A percentile compares a stretch with the other conserved stretches of the same genome.
Evolutionary conservation across 2,329 filamentous ascomycete genomes (phyloP).

Genomic region (Aspergillus carbonarius): DNA sequence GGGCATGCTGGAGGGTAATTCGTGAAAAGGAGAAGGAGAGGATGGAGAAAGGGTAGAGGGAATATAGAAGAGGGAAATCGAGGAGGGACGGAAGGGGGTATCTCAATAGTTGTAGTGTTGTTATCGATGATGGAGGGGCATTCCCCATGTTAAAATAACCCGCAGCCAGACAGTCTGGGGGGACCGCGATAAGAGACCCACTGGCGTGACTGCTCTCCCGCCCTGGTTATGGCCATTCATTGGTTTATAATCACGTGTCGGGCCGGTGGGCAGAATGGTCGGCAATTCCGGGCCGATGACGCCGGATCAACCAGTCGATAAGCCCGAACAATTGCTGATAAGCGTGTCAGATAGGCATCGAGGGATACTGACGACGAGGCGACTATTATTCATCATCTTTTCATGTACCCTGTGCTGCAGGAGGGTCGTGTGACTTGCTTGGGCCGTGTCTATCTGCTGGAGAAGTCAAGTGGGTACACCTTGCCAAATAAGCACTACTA

Average conservation of each 20-base stretch:
- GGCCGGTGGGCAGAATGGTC: constrained; percentile 21
- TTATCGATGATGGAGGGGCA: constrained; percentile 3
- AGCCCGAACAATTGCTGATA: background rate
- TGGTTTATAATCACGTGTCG: constrained; percentile 29
- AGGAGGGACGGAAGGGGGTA: background rate
- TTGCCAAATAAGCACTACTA: too few relatives aligned
- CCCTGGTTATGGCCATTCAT: background rate
- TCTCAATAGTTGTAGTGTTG: background rate
- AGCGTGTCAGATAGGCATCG: background rate
- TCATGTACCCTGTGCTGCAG: too few relatives aligned
- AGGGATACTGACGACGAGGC: too few relatives aligned
- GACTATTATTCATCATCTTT: too few relatives aligned
- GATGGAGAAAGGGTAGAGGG: background rate
- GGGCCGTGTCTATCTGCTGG: too few relatives aligned
- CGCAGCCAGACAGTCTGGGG: background rate
- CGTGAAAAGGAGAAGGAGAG: background rate
- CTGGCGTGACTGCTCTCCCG: background rate
- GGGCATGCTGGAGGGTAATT: background rate
- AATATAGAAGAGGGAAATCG: background rate
- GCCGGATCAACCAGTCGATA: background rate
- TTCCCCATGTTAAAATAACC: constrained; percentile 15
- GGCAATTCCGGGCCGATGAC: constrained; percentile 23
- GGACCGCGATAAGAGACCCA: background rate
- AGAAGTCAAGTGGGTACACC: too few relatives aligned
- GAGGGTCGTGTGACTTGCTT: too few relatives aligned